Evolutionary conservation across 768 basidiomycete species (phyloP).

Genomic region (Boletus pseudopeckii): DNA sequence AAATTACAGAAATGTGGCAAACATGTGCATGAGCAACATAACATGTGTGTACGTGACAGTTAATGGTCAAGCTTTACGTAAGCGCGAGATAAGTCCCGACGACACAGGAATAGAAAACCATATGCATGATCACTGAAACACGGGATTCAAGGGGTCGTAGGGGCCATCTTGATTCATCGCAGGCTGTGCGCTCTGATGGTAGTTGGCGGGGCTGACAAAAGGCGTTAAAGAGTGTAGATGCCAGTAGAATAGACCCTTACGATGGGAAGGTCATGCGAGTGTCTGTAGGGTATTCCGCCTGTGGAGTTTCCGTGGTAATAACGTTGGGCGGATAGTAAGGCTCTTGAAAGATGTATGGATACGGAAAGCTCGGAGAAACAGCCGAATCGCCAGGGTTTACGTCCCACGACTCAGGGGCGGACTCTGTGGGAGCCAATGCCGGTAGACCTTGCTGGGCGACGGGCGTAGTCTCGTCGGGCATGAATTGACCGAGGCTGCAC

Average conservation of each 20-base stretch:
- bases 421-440: not conserved
- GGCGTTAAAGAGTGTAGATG: not conserved
- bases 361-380: not conserved
- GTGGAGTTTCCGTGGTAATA: not conserved
- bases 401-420: constrained; percentile 5
- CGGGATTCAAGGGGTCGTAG: constrained; percentile 5
- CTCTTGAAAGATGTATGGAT: not conserved
- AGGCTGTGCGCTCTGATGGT: constrained; percentile 12
- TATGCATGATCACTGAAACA: constrained; percentile 6
- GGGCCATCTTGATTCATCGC: constrained; percentile 2
- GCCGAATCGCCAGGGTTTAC: constrained; percentile 3
- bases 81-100: not conserved
- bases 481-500: constrained; percentile 18
- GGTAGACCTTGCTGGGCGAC: constrained; percentile 6
- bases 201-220: constrained; percentile 4
- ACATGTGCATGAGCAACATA: constrained; percentile 21
- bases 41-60: constrained; percentile 2
- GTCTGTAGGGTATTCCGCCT: constrained; percentile 6
- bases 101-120: not conserved
- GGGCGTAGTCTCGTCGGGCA: not conserved
- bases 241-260: constrained; percentile 5
- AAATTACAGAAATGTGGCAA: constrained; percentile 23
- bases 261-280: not conserved
- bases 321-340: not conserved
- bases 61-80: not conserved